Evolutionary conservation across 2,329 filamentous ascomycete species (phyloP).

Genomic region (Trematosphaeria pertusa): DNA sequence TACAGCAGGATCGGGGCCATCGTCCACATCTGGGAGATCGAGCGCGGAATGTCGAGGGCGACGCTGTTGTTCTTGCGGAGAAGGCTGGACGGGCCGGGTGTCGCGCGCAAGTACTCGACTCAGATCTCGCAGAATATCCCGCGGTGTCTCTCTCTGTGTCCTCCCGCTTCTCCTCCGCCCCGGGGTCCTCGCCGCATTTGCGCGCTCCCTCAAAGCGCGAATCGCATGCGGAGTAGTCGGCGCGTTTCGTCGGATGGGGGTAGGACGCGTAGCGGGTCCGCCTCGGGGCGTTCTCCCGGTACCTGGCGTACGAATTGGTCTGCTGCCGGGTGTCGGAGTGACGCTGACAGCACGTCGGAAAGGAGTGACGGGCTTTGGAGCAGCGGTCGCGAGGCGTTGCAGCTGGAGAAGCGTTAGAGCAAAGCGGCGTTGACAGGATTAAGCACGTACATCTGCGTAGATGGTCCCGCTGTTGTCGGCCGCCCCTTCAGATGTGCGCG

Average conservation of each 20-base stretch:
- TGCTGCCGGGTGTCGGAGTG: conserved; percentile 40
- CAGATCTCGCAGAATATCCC: conserved; percentile 61
- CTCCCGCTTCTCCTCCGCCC: conserved; percentile 57
- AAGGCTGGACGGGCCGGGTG: conserved; percentile 56
- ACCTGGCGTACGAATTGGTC: conserved; percentile 41
- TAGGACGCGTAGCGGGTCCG: conserved; percentile 39
- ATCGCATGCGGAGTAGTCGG: conserved; percentile 64
- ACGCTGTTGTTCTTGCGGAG: conserved; percentile 49
- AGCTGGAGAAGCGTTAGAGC: conserved; percentile 25
- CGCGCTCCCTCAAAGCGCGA: conserved; percentile 60
- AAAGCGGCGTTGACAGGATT: not conserved
- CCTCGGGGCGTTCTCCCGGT: conserved; percentile 45
- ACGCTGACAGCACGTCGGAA: conserved; percentile 44
- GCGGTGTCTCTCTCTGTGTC: conserved; percentile 61
- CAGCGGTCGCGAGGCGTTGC: conserved; percentile 34
- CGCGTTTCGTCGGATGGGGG: conserved; percentile 45
- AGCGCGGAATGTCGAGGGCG: conserved; percentile 41
- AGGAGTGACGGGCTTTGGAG: conserved; percentile 44
- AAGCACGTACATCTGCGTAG: conserved; percentile 25
- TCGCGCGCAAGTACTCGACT: conserved; percentile 61
- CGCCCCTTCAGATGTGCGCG: conserved; percentile 22
- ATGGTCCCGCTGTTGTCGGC: conserved; percentile 17
- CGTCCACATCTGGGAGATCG: conserved; percentile 55
- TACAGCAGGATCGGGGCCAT: conserved; percentile 52
- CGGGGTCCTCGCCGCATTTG: conserved; percentile 58